Evolutionary conservation across 139 green algal species (phyloP), one percentile per base, ranked within the genome.

Genomic region (Zygnema circumcarinatum): DNA sequence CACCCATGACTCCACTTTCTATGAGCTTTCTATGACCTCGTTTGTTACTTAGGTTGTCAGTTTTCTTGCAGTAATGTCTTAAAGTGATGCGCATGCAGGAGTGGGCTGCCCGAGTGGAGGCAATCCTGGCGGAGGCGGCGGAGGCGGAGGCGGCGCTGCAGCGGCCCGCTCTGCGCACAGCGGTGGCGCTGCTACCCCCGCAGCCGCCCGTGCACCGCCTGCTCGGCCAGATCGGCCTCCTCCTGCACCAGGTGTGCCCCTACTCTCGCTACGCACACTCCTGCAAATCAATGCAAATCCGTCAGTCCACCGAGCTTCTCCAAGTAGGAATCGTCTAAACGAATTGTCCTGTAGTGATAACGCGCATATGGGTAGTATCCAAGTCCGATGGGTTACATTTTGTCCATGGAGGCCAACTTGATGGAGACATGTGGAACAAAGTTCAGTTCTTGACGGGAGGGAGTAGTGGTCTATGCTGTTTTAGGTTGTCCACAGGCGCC

Each of bases 171-270:
- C 69, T 78, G 35, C 3, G 69, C 7, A 78, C 69, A 11, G 69
- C 69, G 7, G 69, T 78, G 16, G 69, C 69, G 3, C 69, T 78
- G 7, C 16, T 78, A 41, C 69, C 69, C 69, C 69, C 69, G 11
- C 69, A 78, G 69, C 35, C 69, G 3, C 25, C 69, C 16, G 69
- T 78, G 11, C 69, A 78, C 69, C 35, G 3, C 35, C 16, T 78
- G 69, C 69, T 78, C 35, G 11, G 16, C 16, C 69, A 78, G 16
- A 78, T 78, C 36, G 69, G 69, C 16, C 35, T n/a, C 16, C 35
- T 41, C 16, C 69, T 78, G 3, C 69, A 78, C 69, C 69, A 78
- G 69, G 69, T 78, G 16, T 41, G 54, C 54, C 29, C 54, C 25
- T 72, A 33, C 25, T 33, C 54, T 72, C 54, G 25, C 54, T 29